Percentiles rank a stretch among this genome's conserved stretches.
Evolutionary conservation across 2,329 filamentous ascomycete genomes (phyloP).

Genomic region (Colletotrichum sp.): DNA sequence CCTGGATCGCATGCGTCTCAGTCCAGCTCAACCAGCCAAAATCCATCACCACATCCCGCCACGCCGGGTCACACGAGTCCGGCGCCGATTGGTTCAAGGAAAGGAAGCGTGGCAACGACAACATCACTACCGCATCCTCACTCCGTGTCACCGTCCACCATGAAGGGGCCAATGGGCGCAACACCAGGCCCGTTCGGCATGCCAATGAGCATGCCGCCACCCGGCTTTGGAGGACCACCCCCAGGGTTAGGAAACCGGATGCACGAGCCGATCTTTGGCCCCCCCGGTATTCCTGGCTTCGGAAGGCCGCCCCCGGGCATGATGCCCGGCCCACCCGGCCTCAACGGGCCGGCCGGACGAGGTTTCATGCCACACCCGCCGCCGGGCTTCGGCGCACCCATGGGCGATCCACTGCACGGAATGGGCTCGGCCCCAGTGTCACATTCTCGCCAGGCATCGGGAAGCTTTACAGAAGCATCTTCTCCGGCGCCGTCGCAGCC

Average conservation of each 20-base stretch:
- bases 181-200: conserved; percentile 57
- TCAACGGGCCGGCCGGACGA: conserved; percentile 49
- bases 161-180: conserved; percentile 40
- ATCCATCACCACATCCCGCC: conserved; percentile 63
- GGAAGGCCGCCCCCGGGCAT: conserved; percentile 47
- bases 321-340: conserved; percentile 56
- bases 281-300: conserved; percentile 40
- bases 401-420: conserved; percentile 42
- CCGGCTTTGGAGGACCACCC: conserved; percentile 44
- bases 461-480: conserved; percentile 64
- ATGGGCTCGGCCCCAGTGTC: conserved; percentile 50
- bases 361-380: conserved; percentile 50
- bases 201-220: conserved; percentile 62
- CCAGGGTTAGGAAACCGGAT: conserved; percentile 47
- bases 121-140: conserved; percentile 42
- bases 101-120: conserved; percentile 40
- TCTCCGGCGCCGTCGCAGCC: conserved; percentile 66
- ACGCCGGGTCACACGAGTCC: conserved; percentile 71
- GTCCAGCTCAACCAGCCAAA: conserved; percentile 61
- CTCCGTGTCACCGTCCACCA: conserved; percentile 68
- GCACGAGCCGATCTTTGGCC: conserved; percentile 54
- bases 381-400: conserved; percentile 57
- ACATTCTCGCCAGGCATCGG: conserved; percentile 80
- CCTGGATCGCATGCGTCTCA: conserved; percentile 75
- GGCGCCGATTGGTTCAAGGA: conserved; percentile 67